These are phyloP conservation scores for Aspergillus indologenus DNA, from an alignment of 495 filamentous ascomycete species.

Conservation along the genomic window DNA sequence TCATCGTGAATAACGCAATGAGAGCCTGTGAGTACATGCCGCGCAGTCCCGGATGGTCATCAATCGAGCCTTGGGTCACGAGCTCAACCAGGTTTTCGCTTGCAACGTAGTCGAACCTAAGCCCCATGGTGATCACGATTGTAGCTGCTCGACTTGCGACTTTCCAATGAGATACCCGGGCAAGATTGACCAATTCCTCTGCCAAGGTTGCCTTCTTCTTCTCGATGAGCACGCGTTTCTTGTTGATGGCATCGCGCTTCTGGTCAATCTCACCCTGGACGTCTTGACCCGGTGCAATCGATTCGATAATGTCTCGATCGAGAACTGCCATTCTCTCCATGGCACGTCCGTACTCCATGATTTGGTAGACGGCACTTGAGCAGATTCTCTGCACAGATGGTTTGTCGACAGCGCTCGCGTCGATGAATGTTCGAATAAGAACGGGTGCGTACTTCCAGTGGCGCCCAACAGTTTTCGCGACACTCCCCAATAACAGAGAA, in stretches of 20 bases:
- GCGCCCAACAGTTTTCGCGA: conserved; percentile 80
- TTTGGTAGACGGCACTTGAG: conserved; percentile 71
- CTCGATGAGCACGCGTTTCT: conserved; percentile 73
- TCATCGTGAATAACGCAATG: conserved; percentile 72
- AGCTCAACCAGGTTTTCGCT: conserved; percentile 78
- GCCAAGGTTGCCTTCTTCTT: conserved; percentile 77
- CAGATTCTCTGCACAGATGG: conserved; percentile 90
- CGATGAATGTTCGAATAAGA: conserved; percentile 83
- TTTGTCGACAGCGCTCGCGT: conserved; percentile 85
- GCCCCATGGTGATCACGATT: conserved; percentile 81
- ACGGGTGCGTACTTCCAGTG: conserved; percentile 92
- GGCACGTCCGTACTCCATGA: conserved; percentile 87
- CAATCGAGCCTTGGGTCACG: conserved; percentile 79
- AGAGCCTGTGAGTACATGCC: conserved; percentile 77
- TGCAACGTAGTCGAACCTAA: conserved; percentile 85
- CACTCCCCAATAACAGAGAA: conserved; percentile 79
- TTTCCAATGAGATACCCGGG: conserved; percentile 88
- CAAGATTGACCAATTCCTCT: conserved; percentile 73
- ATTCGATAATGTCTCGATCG: conserved; percentile 66
- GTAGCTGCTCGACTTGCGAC: conserved; percentile 83
- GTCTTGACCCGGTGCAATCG: conserved; percentile 70
- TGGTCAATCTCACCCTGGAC: conserved; percentile 60
- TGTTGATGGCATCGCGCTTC: conserved; percentile 65
- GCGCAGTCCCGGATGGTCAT: conserved; percentile 83
- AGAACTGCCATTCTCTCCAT: conserved; percentile 83